Base-by-base conservation (phyloP, 805 yeast genomes). In the Candida maesae region DNA sequence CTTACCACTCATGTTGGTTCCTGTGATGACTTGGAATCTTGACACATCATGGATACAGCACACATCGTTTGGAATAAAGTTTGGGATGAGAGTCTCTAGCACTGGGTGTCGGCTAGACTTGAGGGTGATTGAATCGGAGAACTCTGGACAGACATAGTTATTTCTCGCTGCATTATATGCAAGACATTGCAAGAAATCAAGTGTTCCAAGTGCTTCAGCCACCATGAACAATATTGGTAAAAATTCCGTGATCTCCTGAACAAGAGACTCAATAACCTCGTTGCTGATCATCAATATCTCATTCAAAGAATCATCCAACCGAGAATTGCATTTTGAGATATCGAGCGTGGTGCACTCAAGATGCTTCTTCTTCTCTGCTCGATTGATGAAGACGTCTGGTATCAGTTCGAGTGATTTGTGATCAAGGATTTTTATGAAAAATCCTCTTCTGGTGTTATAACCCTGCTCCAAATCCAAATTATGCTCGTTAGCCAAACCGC, bases 1-100 rank as follows among this genome's bases (percentile, higher is more conserved):
- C 50, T 78, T 79, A 2, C 84, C 84, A 36, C 81, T 78, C 80
- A 76, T 75, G 46, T 78, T 78, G 3, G 78, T 74, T 0, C 84
- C 83, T 0, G 82, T 77, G 5, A 78, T 65, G 2, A 78, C 65
- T 41, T 72, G 75, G 8, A 74, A 52, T 21, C 69, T 49, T 3
- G 76, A 70, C 7, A 63, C 55, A 9, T 59, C 63, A 5, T 53
- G 44, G 6, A 61, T 49, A 5, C 65, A 58, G 4, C 60, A 58
- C 1, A 69, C 58, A 47, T 69, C 69, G 52, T 74, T 74, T 1
- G 71, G 54, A 14, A 69, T 50, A 48, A 61, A 66, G 12, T 47
- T 33, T 8, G 50, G 42, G 2, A 62, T 38, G 2, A 53, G 31
- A 1, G 51, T 43, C 39, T 70, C 74, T 14, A 70, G 40, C 1